phyloP scores from a whole-genome alignment of 2,329 filamentous ascomycete genomes.

The Talaromyces sp. region DNA sequence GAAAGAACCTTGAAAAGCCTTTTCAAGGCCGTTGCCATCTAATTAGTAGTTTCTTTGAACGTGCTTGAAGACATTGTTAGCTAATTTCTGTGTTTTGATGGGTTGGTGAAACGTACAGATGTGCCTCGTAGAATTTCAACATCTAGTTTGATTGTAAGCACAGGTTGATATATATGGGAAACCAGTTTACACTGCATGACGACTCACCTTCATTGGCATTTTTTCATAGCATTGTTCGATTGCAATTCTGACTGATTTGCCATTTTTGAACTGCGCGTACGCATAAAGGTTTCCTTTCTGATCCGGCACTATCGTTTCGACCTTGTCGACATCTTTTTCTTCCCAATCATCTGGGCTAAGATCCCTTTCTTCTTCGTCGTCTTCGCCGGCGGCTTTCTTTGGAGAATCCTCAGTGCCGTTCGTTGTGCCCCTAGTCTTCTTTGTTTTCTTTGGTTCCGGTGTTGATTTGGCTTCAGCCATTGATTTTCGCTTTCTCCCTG shows the following conservation, averaged over 20 bases:
- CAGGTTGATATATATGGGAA: not conserved
- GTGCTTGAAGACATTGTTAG: not conserved
- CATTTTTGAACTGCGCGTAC: slow-evolving; percentile 36
- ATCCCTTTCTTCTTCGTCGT: slow-evolving; percentile 15
- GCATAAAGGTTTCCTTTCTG: slow-evolving; percentile 3
- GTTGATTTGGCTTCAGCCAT: slow-evolving; percentile 22
- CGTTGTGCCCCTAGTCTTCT: slow-evolving; percentile 19
- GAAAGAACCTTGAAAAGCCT: not conserved
- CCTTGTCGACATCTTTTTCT: slow-evolving; percentile 36
- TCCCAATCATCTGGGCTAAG: not conserved
- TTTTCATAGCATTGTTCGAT: slow-evolving; percentile 37
- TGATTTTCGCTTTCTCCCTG: slow-evolving; percentile 30
- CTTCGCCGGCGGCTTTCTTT: slow-evolving; percentile 5
- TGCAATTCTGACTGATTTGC: slow-evolving; percentile 37
- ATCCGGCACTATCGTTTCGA: slow-evolving; percentile 42
- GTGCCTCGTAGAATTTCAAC: slow-evolving; percentile 45
- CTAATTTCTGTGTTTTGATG: not conserved
- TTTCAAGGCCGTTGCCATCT: not conserved
- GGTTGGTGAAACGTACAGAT: slow-evolving; percentile 34
- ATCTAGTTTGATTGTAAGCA: slow-evolving; percentile 26
- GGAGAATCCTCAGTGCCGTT: slow-evolving; percentile 15
- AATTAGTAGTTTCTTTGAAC: not conserved
- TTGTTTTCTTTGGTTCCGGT: slow-evolving; percentile 18
- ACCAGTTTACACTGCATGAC: not conserved
- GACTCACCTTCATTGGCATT: slow-evolving; percentile 37